Evolutionary conservation across 768 basidiomycete genomes (phyloP).

Genomic region (Lactarius hengduanensis): DNA sequence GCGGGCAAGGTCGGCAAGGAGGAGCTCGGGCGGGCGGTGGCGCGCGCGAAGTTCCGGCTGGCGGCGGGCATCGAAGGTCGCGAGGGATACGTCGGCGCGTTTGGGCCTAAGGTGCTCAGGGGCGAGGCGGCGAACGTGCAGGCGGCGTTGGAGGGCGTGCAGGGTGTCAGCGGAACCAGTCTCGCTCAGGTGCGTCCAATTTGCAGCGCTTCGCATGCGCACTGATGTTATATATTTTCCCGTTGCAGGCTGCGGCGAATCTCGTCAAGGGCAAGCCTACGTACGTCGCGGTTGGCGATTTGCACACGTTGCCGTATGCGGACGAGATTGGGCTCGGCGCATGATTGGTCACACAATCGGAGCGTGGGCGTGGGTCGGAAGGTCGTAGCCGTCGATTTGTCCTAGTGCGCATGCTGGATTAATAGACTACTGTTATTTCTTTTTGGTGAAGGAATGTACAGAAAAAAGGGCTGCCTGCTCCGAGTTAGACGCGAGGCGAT

Average conservation of each 20-base stretch:
- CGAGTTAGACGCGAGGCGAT: too few species aligned
- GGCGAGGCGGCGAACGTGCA: slow-evolving; percentile 57
- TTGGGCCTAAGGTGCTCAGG: slow-evolving; percentile 68
- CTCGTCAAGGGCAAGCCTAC: slow-evolving; percentile 80
- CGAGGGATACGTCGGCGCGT: slow-evolving; percentile 57
- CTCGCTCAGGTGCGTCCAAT: slow-evolving; percentile 60
- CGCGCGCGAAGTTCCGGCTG: slow-evolving; percentile 84
- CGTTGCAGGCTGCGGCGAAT: slow-evolving; percentile 55
- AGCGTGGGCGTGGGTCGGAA: neutral
- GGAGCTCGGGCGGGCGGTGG: slow-evolving; percentile 75
- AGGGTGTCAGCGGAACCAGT: slow-evolving; percentile 61
- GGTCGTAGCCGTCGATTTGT: neutral
- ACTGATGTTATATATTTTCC: neutral
- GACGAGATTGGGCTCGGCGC: slow-evolving; percentile 71
- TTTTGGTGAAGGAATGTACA: neutral
- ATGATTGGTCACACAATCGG: neutral
- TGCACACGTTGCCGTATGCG: slow-evolving; percentile 71
- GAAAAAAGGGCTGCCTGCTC: too few species aligned
- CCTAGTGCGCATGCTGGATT: neutral
- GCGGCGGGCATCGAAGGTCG: slow-evolving; percentile 69
- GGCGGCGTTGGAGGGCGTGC: slow-evolving; percentile 62
- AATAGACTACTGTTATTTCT: neutral
- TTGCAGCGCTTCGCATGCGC: too few species aligned
- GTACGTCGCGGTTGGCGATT: slow-evolving; percentile 82
- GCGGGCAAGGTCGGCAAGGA: slow-evolving; percentile 53